phyloP scores from a whole-genome alignment of 2,329 filamentous ascomycete species.

The Arachnopeziza araneosa region DNA sequence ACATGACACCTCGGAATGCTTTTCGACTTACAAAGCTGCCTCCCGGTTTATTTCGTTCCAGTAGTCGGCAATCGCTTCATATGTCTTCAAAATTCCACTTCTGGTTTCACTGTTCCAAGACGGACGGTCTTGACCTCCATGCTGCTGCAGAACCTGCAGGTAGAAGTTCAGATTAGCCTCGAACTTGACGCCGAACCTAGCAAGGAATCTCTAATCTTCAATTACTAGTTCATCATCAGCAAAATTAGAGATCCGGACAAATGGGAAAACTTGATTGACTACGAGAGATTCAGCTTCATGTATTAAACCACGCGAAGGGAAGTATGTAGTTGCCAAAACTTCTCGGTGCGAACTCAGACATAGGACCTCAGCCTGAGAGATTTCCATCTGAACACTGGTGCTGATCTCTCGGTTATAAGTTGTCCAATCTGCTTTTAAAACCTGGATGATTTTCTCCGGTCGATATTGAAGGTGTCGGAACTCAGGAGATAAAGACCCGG shows the following conservation, averaged over 20 bases:
- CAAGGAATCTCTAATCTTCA: conserved; percentile 17
- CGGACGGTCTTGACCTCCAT: neutral
- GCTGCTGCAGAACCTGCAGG: conserved; percentile 8
- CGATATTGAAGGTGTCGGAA: conserved; percentile 16
- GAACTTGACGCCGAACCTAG: conserved; percentile 11
- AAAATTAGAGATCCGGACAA: conserved; percentile 6
- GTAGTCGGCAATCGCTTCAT: conserved; percentile 13
- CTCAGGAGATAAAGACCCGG: conserved; percentile 14
- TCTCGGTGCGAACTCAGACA: neutral
- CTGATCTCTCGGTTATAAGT: conserved; percentile 5
- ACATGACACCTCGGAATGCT: too few relatives aligned
- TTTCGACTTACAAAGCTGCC: conserved; percentile 8
- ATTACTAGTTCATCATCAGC: neutral
- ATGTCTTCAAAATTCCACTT: conserved; percentile 12
- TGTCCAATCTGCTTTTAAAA: conserved; percentile 12
- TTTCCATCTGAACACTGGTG: conserved; percentile 2
- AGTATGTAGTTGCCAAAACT: conserved; percentile 5
- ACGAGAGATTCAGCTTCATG: conserved; percentile 7
- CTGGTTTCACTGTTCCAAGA: conserved; percentile 5
- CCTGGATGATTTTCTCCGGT: conserved; percentile 12
- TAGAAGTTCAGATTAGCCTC: conserved; percentile 12
- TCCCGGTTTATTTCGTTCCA: conserved; percentile 6
- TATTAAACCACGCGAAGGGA: conserved; percentile 4
- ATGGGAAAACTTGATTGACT: conserved; percentile 10
- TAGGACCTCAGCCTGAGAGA: conserved; percentile 4